Conservation (phyloP, 176 grass and related monocot genomes). For the Carex scoparia region DNA sequence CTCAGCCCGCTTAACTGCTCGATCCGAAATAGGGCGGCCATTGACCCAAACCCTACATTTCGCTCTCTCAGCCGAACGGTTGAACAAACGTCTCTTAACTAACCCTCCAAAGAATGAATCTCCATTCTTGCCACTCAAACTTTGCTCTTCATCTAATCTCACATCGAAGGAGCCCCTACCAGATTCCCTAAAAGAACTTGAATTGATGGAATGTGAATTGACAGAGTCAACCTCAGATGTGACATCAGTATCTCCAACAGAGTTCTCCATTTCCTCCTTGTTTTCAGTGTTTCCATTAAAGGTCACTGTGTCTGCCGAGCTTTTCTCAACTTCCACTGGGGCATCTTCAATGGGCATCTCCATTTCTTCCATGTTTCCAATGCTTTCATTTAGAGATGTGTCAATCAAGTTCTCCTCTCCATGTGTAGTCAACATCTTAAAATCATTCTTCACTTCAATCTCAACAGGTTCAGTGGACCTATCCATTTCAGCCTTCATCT, state of each 20-base stretch:
- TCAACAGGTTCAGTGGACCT: conserved; percentile 6
- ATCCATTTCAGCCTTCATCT: conserved; percentile 17
- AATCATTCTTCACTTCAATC: conserved; percentile 4
- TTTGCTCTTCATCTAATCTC: conserved; percentile 63
- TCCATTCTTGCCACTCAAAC: conserved; percentile 44
- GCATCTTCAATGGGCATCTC: conserved; percentile 19
- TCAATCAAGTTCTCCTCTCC: neutral
- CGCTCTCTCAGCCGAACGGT: conserved; percentile 40
- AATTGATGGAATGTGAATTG: conserved; percentile 42
- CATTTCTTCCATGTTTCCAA: conserved; percentile 22
- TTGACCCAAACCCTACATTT: conserved; percentile 75
- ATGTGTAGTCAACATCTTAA: conserved; percentile 3
- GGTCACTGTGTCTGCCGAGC: conserved; percentile 29
- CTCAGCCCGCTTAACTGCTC: conserved; percentile 83
- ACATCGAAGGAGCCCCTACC: conserved; percentile 55
- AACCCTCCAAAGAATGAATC: conserved; percentile 85
- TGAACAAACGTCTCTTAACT: conserved; percentile 65
- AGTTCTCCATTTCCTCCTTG: conserved; percentile 23
- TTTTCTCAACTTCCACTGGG: conserved; percentile 20
- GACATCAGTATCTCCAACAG: conserved; percentile 35
- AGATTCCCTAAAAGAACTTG: conserved; percentile 53
- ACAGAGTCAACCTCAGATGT: conserved; percentile 40
- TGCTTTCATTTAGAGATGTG: neutral
- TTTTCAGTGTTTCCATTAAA: conserved; percentile 27
- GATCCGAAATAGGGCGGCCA: conserved; percentile 82